A percentile compares a stretch with the other conserved stretches of the same genome.
Evolutionary conservation across 495 filamentous ascomycete species (phyloP).

Genomic region (Daldinia decipiens): DNA sequence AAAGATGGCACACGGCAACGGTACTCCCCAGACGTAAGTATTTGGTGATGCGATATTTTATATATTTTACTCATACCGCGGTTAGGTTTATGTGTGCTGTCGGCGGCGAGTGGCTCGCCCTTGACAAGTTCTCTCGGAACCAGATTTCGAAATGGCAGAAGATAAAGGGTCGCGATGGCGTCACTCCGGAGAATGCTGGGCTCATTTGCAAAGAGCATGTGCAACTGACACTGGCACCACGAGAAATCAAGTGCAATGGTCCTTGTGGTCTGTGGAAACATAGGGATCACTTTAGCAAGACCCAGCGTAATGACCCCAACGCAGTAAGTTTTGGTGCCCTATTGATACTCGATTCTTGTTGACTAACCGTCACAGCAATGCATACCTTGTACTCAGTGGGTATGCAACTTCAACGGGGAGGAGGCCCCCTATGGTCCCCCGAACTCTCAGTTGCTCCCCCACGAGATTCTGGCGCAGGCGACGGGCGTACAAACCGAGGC

Average conservation of each 20-base stretch:
- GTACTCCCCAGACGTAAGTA: slow-evolving; percentile 24
- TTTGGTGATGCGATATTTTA: neutral
- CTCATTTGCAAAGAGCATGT: slow-evolving; percentile 46
- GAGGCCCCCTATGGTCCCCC: slow-evolving; percentile 31
- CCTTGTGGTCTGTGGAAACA: slow-evolving; percentile 61
- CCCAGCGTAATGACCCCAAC: slow-evolving; percentile 60
- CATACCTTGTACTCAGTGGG: slow-evolving; percentile 63
- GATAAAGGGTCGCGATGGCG: slow-evolving; percentile 34
- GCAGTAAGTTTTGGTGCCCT: slow-evolving; percentile 56
- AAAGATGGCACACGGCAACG: neutral
- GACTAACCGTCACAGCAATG: slow-evolving; percentile 59
- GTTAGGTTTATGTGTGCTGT: slow-evolving; percentile 60
- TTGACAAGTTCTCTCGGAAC: slow-evolving; percentile 57
- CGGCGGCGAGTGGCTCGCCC: slow-evolving; percentile 56
- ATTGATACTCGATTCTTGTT: slow-evolving; percentile 2
- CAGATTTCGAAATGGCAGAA: slow-evolving; percentile 55
- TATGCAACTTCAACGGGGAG: slow-evolving; percentile 22
- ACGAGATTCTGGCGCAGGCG: neutral
- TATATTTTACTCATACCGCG: slow-evolving; percentile 8
- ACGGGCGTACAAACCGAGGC: neutral
- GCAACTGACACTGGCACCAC: neutral
- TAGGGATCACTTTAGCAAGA: slow-evolving; percentile 66
- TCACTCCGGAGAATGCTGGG: slow-evolving; percentile 42
- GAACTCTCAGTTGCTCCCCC: neutral
- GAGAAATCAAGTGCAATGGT: slow-evolving; percentile 53